Conservation (phyloP, 805 yeast genomes). For the Hemisphaericaspora nanyangensis region DNA sequence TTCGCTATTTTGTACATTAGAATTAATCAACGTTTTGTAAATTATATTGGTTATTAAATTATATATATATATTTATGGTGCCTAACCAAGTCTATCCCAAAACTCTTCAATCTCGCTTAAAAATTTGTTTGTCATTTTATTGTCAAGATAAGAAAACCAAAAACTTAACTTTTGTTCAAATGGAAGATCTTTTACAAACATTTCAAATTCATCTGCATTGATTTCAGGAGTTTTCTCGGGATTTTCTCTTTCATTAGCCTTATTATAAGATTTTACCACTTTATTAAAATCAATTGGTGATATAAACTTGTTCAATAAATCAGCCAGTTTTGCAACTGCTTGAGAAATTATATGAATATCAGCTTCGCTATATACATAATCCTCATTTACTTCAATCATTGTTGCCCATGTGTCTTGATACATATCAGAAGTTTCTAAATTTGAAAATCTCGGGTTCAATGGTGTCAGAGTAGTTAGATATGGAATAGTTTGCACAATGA, state of each 20-base stretch:
- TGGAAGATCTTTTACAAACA: slow-evolving; percentile 9
- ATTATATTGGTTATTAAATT: too few species aligned
- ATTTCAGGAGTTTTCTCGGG: slow-evolving; percentile 1
- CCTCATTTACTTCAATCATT: slow-evolving; percentile 47
- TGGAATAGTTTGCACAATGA: slow-evolving; percentile 49
- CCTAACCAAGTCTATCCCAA: slow-evolving; percentile 9
- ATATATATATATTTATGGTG: too few species aligned
- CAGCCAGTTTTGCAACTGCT: slow-evolving; percentile 21
- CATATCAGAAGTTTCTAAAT: slow-evolving; percentile 27
- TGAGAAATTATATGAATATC: slow-evolving; percentile 35
- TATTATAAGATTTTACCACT: slow-evolving; percentile 8
- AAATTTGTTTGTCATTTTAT: background rate
- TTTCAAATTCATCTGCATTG: slow-evolving; percentile 2
- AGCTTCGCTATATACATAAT: slow-evolving; percentile 35
- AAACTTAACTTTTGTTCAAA: slow-evolving; percentile 15
- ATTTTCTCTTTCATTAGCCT: slow-evolving; percentile 8
- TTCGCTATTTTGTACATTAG: background rate
- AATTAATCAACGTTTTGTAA: too few species aligned
- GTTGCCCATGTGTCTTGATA: slow-evolving; percentile 41
- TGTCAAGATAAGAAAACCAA: slow-evolving; percentile 5
- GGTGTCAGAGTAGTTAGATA: slow-evolving; percentile 50
- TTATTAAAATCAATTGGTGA: slow-evolving; percentile 18
- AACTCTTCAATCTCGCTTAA: slow-evolving; percentile 5
- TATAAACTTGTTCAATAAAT: slow-evolving; percentile 17
- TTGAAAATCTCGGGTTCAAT: slow-evolving; percentile 31